Base-by-base conservation (phyloP, 2,329 filamentous ascomycete genomes). In the Exophiala phaeomuriformis region DNA sequence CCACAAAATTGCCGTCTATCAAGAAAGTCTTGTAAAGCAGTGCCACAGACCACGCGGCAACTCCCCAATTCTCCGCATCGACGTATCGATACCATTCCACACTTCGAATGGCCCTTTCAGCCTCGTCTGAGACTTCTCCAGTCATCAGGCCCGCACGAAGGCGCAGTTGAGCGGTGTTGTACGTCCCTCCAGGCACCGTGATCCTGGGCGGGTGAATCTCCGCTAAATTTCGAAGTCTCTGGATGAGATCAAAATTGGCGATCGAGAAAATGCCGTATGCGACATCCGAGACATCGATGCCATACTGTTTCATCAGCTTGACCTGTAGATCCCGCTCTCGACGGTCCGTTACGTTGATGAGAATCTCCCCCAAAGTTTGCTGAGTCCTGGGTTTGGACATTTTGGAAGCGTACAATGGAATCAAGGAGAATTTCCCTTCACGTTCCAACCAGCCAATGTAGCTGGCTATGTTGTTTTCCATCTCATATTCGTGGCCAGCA, bases 341-440 rank as follows among this genome's bases (percentile, higher is more conserved):
- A 5, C 75, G 70, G 41, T 86, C 80, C 30, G 79, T 77, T 51
- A 96, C 78, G 43, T 87, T 81, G 47, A 90, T 84, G 51, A 96
- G 73, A 52, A 94, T 86, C 49, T 82, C 80, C 53, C 85, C 88
- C 46, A 98, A 77, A 51, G 83, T 79, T 61, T 89, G 83, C 57
- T 79, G 78, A 58, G 85, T 78, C 8, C 81, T 74, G 4, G 76
- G 72, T 6, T 81, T 77, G 19, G 60, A 60, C 8, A 98, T 75
- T 63, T 88, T 84, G 5, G 89, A 89, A 58, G 88, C 90, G 68
- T 98, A 98, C 0, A 95, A 74, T 0, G 93, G 90, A 51, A 95
- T 86, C 40, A 93, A 72, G 58, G 91, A 84, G 55, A 86, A 82
- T 51, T 93, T 81, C 33, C 83, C 81, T 10, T 81, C 80, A 44